Base-by-base conservation (phyloP, 2,329 filamentous ascomycete genomes). In the Thelonectria olida region DNA sequence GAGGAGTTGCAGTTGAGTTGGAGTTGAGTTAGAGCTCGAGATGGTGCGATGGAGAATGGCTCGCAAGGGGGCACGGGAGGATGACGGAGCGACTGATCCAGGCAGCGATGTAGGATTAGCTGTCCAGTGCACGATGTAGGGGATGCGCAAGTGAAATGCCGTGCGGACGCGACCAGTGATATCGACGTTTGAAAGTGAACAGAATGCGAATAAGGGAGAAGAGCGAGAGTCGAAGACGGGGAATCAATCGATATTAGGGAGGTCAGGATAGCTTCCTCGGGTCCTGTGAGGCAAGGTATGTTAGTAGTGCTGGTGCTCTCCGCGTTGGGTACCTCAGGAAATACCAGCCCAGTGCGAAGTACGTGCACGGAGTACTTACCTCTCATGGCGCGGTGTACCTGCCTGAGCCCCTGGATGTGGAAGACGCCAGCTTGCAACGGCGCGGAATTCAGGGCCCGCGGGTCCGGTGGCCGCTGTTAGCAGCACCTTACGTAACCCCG, bases 31-130 rank as follows among this genome's bases (percentile, higher is more conserved):
- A 7, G 28, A 41, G 28, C 22, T 19, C 5, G 27, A 51, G 44
- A 39, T 45, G 36, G 19, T 38, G 17, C 44, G 53, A 45, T n/a
- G 38, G 36, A 19, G 38, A 25, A 50, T 42, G 15, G 31, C 27
- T 55, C 52, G 25, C 20, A 54, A 42, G 42, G 28, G 48, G 17
- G 41, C 42, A 17, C 23, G 28, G 27, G 41, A 31, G 8, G 34
- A 51, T 36, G 19, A 47, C 13, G 53, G 34, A 36, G 25, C 20
- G 7, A 45, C 20, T 41, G 38, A 38, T 50, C 45, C 52, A 63
- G 62, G 58, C 64, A 69, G 58, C 61, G 50, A 45, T 48, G 64
- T 63, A 54, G 36, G 22, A 31, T n/a, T 58, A 41, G 20, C 59
- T 61, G n/a, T n/a, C n/a, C n/a, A n/a, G n/a, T n/a, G n/a, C n/a